These are phyloP conservation scores for Dactylellina leptospora DNA, from an alignment of 2,329 filamentous ascomycete species.

Conservation along the genomic window DNA sequence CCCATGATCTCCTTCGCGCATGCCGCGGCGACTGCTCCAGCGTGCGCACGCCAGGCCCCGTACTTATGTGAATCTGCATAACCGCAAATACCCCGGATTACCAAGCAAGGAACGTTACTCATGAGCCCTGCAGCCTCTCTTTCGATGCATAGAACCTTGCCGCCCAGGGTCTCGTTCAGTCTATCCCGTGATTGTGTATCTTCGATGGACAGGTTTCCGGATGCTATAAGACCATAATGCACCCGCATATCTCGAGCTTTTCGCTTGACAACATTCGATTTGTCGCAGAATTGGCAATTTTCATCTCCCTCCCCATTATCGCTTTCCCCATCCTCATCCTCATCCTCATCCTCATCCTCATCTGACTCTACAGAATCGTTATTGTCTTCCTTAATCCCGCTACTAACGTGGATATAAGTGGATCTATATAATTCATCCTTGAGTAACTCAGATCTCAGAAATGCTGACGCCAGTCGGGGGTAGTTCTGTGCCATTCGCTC, in stretches of 20 bases:
- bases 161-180: constrained; percentile 7
- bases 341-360: too few species aligned
- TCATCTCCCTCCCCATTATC: too few species aligned
- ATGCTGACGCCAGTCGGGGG: too few species aligned
- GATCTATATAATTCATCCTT: background rate
- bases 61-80: constrained; percentile 34
- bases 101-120: constrained; percentile 53
- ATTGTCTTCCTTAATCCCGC: background rate
- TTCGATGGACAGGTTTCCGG: constrained; percentile 47
- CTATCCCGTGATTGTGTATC: constrained; percentile 34
- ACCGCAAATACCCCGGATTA: constrained; percentile 36
- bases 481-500: background rate
- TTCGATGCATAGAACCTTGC: constrained; percentile 57
- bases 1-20: constrained; percentile 21
- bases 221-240: constrained; percentile 31
- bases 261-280: background rate
- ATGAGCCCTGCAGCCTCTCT: constrained; percentile 57
- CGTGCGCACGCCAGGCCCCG: constrained; percentile 25
- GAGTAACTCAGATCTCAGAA: background rate
- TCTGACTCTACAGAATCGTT: too few species aligned
- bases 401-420: background rate
- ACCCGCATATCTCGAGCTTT: background rate
- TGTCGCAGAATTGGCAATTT: background rate
- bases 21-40: constrained; percentile 20
- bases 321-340: too few species aligned